Percentiles rank a stretch among this genome's conserved stretches.
Conservation (phyloP, 495 filamentous ascomycete species). For the Xylaria grammica region DNA sequence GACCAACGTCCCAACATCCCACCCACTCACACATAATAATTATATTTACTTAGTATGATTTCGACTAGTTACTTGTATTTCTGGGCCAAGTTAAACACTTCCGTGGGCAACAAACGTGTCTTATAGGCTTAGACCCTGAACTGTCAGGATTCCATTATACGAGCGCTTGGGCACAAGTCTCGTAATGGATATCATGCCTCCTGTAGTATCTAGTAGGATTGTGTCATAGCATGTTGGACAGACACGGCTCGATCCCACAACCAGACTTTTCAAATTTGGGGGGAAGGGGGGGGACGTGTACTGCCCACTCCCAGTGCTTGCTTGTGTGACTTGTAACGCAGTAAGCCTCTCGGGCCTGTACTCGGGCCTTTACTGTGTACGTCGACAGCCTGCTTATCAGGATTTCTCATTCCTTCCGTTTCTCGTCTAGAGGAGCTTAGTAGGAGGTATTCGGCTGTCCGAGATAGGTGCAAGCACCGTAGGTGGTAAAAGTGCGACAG, state of each 20-base stretch:
- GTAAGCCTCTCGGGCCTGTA: slow-evolving; percentile 10
- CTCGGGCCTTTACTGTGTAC: slow-evolving; percentile 9
- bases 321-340: slow-evolving; percentile 12
- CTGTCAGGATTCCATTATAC: neutral
- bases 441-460: neutral
- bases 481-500: neutral
- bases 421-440: neutral
- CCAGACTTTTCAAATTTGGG: neutral
- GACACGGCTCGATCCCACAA: slow-evolving; percentile 19
- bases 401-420: slow-evolving; percentile 12
- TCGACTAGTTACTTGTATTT: neutral
- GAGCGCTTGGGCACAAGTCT: neutral
- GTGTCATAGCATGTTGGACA: slow-evolving; percentile 6
- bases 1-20: neutral
- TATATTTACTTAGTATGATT: too few species aligned
- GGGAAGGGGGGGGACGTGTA: neutral
- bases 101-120: too few species aligned
- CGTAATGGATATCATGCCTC: neutral
- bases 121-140: neutral
- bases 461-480: neutral
- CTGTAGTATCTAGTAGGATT: slow-evolving; percentile 6
- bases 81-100: neutral
- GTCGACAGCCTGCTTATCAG: slow-evolving; percentile 20
- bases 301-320: neutral
- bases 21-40: neutral